phyloP scores from a whole-genome alignment of 768 basidiomycete genomes.

The Tylopilus plumbeoviolaceoides region DNA sequence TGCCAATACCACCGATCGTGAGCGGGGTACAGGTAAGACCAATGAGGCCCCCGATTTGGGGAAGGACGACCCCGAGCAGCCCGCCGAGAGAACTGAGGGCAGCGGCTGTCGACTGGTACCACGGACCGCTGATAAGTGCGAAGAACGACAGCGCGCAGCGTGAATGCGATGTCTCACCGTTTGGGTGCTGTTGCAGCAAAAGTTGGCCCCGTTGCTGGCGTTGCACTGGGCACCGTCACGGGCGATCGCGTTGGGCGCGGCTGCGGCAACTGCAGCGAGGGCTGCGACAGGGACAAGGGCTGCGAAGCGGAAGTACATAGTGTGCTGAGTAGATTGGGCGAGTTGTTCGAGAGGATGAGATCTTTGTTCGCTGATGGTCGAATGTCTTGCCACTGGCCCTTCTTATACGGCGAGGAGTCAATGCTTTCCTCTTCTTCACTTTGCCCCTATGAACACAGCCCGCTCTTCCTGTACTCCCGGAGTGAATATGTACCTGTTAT shows the following conservation, averaged over 20 bases:
- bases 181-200: slow-evolving; percentile 7
- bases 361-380: background rate
- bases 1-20: background rate
- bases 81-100: background rate
- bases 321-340: background rate
- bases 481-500: background rate
- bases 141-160: background rate
- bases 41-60: background rate
- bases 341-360: background rate
- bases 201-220: background rate
- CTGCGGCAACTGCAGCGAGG: slow-evolving; percentile 6
- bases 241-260: slow-evolving; percentile 3
- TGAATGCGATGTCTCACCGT: background rate
- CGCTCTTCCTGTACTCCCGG: background rate
- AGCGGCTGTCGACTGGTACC: background rate
- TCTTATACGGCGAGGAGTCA: slow-evolving; percentile 9
- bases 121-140: background rate
- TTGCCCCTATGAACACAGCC: background rate
- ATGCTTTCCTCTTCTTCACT: background rate
- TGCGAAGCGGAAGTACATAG: slow-evolving; percentile 10
- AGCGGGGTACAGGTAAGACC: slow-evolving; percentile 8
- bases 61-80: background rate
- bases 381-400: background rate
- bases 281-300: slow-evolving; percentile 9
- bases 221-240: slow-evolving; percentile 2